These are phyloP conservation scores for Apium graveolens DNA, from an alignment of 129 eudicot species.

Conservation along the genomic window DNA sequence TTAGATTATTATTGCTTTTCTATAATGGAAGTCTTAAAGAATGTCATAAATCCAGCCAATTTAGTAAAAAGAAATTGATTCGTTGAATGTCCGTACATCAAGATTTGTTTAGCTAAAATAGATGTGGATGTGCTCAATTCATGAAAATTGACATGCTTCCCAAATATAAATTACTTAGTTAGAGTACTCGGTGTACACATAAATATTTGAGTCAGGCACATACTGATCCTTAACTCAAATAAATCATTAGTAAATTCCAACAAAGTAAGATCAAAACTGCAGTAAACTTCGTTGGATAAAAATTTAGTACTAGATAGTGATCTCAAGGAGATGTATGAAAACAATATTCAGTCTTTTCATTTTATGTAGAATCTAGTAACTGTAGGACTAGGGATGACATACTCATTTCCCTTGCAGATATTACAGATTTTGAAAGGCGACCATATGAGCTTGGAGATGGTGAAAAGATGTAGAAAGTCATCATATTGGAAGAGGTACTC, in stretches of 20 bases:
- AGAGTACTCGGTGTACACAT: too few species aligned
- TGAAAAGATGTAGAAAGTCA: slow-evolving; percentile 42
- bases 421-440: slow-evolving; percentile 66
- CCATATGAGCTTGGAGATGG: slow-evolving; percentile 57
- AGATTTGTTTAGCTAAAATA: too few species aligned
- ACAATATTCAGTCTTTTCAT: neutral
- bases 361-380: neutral
- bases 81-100: too few species aligned
- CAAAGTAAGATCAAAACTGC: neutral
- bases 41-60: too few species aligned
- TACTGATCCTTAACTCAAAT: slow-evolving; percentile 1
- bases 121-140: too few species aligned
- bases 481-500: slow-evolving; percentile 63
- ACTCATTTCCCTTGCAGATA: slow-evolving; percentile 34
- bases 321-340: neutral
- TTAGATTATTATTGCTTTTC: too few species aligned
- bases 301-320: neutral
- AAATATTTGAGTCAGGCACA: too few species aligned
- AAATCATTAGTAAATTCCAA: neutral
- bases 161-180: too few species aligned
- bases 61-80: too few species aligned
- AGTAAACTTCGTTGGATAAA: neutral
- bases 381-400: neutral
- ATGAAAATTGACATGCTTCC: too few species aligned
- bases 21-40: too few species aligned